These are phyloP conservation scores for Quercus cerris DNA, from an alignment of 306 rosid genomes.

Conservation along the genomic window DNA sequence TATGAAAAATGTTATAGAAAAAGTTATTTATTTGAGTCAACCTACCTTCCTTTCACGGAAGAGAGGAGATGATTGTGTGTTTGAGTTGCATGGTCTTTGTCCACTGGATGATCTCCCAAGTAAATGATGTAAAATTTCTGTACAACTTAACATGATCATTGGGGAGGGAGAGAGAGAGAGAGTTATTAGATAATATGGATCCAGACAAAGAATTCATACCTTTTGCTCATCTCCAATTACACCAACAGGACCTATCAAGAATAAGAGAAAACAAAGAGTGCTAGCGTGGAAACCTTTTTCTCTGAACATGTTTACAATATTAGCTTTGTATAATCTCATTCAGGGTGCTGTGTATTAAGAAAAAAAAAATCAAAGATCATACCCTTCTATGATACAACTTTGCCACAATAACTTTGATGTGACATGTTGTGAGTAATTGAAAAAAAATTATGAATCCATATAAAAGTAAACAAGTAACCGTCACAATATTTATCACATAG, in stretches of 20 bases:
- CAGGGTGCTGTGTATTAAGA: not conserved
- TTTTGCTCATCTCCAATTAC: constrained; percentile 37
- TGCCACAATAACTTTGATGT: no score
- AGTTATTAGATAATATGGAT: not conserved
- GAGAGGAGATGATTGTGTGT: constrained; percentile 56
- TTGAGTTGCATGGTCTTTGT: constrained; percentile 25
- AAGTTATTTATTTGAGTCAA: not conserved
- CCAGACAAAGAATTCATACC: constrained; percentile 19
- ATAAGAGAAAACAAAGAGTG: constrained; percentile 20
- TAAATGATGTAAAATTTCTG: constrained; percentile 73
- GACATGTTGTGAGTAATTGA: no score
- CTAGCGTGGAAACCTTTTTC: constrained; percentile 1
- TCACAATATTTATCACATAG: no score
- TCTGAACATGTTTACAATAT: constrained; percentile 11
- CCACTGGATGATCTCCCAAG: constrained; percentile 33
- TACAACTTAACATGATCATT: not conserved
- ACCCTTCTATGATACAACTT: no score
- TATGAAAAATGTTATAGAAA: no score
- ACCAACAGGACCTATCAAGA: constrained; percentile 23
- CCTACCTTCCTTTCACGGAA: constrained; percentile 71
- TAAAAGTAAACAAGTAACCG: no score
- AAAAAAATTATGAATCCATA: no score
- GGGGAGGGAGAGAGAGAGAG: not conserved
- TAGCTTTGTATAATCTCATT: not conserved
- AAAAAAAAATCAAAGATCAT: no score